phyloP scores from a whole-genome alignment of 2,329 filamentous ascomycete species.

The Chaetothyriales sp. region DNA sequence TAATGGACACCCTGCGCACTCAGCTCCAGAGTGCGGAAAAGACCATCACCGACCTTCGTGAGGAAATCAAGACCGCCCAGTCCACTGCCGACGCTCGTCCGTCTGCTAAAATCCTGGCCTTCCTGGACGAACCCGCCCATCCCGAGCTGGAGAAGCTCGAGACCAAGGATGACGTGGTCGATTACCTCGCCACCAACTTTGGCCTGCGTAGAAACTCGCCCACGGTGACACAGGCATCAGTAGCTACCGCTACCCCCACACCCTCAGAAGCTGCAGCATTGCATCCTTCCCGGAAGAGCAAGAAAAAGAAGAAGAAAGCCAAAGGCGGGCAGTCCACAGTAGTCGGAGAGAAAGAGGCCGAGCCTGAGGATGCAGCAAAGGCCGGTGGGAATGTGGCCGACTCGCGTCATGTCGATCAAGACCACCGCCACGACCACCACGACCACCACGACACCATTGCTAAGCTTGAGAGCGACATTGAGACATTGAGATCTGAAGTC shows the following conservation, averaged over 20 bases:
- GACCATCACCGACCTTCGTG: slow-evolving; percentile 33
- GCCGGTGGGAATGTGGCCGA: slow-evolving; percentile 19
- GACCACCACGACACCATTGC: slow-evolving; percentile 17
- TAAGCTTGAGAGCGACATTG: slow-evolving; percentile 19
- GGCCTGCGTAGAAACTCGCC: slow-evolving; percentile 8
- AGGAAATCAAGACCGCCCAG: slow-evolving; percentile 19
- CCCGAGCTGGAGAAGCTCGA: slow-evolving; percentile 8
- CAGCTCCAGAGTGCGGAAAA: slow-evolving; percentile 42
- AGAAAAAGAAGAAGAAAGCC: slow-evolving; percentile 72
- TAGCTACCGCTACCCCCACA: not conserved
- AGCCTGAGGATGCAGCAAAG: slow-evolving; percentile 26
- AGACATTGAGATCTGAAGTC: slow-evolving; percentile 18
- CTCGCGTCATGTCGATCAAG: slow-evolving; percentile 15
- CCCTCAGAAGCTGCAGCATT: slow-evolving; percentile 12
- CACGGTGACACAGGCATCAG: slow-evolving; percentile 2
- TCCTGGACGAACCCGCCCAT: slow-evolving; percentile 9
- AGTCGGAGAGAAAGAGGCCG: slow-evolving; percentile 23
- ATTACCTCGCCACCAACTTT: slow-evolving; percentile 27
- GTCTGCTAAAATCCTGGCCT: slow-evolving; percentile 12
- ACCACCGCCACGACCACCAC: slow-evolving; percentile 24
- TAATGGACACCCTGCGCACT: slow-evolving; percentile 41
- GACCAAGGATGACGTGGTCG: slow-evolving; percentile 21
- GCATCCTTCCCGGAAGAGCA: slow-evolving; percentile 50
- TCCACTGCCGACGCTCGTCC: slow-evolving; percentile 10
- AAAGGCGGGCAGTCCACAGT: slow-evolving; percentile 26